Conservation (phyloP, 2,329 filamentous ascomycete genomes). For the Karstenula rhodostoma region DNA sequence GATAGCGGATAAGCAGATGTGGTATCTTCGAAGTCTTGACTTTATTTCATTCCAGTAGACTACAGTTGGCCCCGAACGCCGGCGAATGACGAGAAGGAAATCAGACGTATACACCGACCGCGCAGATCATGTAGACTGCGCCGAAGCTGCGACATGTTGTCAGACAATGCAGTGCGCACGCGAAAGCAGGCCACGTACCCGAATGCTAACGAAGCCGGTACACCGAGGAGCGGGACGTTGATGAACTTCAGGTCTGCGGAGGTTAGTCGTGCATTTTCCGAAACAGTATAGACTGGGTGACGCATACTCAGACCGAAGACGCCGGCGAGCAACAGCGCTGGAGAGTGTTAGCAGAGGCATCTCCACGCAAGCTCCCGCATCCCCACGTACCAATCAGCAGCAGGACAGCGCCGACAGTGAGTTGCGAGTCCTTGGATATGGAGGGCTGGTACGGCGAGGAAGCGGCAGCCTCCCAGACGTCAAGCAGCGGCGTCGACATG, state of each 20-base stretch:
- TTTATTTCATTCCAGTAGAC: slow-evolving; percentile 51
- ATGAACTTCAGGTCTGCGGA: slow-evolving; percentile 78
- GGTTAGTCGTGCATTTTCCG: slow-evolving; percentile 10
- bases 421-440: slow-evolving; percentile 83
- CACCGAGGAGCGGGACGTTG: slow-evolving; percentile 78
- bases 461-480: slow-evolving; percentile 93
- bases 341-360: slow-evolving; percentile 34
- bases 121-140: slow-evolving; percentile 98
- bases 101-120: slow-evolving; percentile 97
- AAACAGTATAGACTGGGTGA: not conserved
- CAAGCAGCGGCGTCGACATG: slow-evolving; percentile 66
- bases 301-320: slow-evolving; percentile 84
- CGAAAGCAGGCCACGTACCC: slow-evolving; percentile 68
- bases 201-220: slow-evolving; percentile 88
- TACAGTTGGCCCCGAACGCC: slow-evolving; percentile 45
- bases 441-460: slow-evolving; percentile 83
- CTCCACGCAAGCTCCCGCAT: slow-evolving; percentile 15
- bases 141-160: slow-evolving; percentile 73
- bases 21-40: slow-evolving; percentile 35
- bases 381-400: slow-evolving; percentile 67
- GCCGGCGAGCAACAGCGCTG: slow-evolving; percentile 73
- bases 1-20: slow-evolving; percentile 22
- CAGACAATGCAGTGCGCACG: slow-evolving; percentile 2
- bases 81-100: slow-evolving; percentile 31
- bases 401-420: slow-evolving; percentile 79